Evolutionary conservation across 768 basidiomycete genomes (phyloP), one percentile per base, ranked within the genome.

Genomic region (Agrocybe pediades): DNA sequence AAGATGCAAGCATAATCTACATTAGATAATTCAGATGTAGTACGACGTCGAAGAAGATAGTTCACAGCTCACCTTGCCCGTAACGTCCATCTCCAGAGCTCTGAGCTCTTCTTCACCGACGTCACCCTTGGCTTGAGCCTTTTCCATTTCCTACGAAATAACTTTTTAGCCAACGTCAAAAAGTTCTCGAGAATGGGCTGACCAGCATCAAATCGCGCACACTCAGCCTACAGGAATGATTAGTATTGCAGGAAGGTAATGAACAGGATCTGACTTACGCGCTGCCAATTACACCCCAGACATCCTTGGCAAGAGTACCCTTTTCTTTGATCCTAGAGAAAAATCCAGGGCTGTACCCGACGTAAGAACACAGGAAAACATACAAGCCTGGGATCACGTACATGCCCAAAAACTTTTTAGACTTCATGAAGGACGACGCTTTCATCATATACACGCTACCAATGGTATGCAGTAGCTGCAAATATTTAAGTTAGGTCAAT

Each of bases 241-340:
- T 44, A 51, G 9, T 54, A 44, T 17, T n/a, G n/a, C n/a, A n/a
- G n/a, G n/a, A n/a, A n/a, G n/a, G n/a, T n/a, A 51, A 39, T 6
- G 40, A 48, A 24, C n/a, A 41, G 42, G 42, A 29, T 15, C 20
- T 13, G 50, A 78, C 92, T 74, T 72, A 95, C 87, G 96, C 96
- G 78, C 92, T 94, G 29, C 93, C 92, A 55, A 98, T 89, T 55
- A 98, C 89, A 15, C 94, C 95, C 90, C 93, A 98, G 0, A 95
- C 91, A 60, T 99, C 97, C 70, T 98, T 98, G 23, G 95, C 89
- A 48, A 95, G 78, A 0, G 90, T 71, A 5, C 93, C 94, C 70
- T 95, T 95, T 72, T 99, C 97, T 72, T 96, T 98, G 63, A 99
- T 69, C 27, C 90, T 83, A 26, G 95, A 91, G 74, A 92, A 94